Percentiles rank a stretch among this genome's conserved stretches.
Conservation (phyloP, 2,329 filamentous ascomycete genomes). For the Penicillium italicum region DNA sequence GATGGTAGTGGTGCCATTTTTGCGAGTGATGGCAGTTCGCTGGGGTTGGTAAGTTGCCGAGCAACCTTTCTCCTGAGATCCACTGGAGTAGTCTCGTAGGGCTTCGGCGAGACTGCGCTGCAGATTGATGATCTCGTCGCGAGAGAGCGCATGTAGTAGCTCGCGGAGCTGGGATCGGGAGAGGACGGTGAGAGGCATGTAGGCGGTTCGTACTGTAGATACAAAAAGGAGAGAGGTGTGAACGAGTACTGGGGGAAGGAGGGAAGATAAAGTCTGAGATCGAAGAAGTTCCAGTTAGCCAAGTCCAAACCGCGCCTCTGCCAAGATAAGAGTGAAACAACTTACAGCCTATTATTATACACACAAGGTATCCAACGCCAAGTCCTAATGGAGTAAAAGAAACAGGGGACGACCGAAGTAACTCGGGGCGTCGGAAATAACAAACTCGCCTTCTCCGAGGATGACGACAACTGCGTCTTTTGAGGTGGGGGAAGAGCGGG, state of each 20-base stretch:
- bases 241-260: background rate
- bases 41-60: constrained; percentile 60
- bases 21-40: constrained; percentile 57
- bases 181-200: constrained; percentile 60
- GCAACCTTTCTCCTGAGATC: constrained; percentile 56
- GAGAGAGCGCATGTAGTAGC: constrained; percentile 54
- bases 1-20: constrained; percentile 60
- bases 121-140: constrained; percentile 56
- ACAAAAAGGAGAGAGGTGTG: background rate
- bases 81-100: constrained; percentile 63
- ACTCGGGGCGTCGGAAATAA: background rate
- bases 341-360: background rate
- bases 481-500: constrained; percentile 5
- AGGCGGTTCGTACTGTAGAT: background rate
- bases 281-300: constrained; percentile 5
- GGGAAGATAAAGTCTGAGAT: constrained; percentile 1
- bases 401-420: background rate
- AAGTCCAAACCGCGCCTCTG: background rate
- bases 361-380: background rate
- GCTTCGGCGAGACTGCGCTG: constrained; percentile 58
- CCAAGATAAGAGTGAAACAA: constrained; percentile 7
- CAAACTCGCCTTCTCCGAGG: background rate
- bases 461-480: constrained; percentile 2
- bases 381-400: background rate
- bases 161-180: constrained; percentile 54